phyloP scores from a whole-genome alignment of 1,139 yeast species.

The Hyphopichia wangnamkhiaoensis region DNA sequence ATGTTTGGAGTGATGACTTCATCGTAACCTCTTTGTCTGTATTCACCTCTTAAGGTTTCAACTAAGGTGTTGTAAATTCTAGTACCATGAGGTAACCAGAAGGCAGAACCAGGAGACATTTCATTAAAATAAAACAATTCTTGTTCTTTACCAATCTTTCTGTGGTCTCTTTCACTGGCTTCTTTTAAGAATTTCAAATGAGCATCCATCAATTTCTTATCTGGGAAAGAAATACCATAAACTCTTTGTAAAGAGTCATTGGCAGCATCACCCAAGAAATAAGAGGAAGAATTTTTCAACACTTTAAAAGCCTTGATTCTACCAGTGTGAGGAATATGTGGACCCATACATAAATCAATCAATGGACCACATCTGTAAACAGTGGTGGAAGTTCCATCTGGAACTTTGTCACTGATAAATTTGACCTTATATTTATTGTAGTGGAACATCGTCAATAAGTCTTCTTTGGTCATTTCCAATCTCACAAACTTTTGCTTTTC shows the following conservation, averaged over 20 bases:
- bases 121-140: constrained; percentile 94
- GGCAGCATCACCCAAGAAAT: constrained; percentile 89
- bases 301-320: constrained; percentile 93
- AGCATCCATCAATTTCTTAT: constrained; percentile 93
- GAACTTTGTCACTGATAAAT: constrained; percentile 83
- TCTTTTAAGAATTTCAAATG: constrained; percentile 94
- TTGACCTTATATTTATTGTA: constrained; percentile 96
- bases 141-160: constrained; percentile 95
- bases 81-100: constrained; percentile 98
- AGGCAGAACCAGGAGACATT: constrained; percentile 95
- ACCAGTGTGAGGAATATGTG: constrained; percentile 98
- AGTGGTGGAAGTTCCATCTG: constrained; percentile 95
- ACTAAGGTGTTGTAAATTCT: constrained; percentile 88
- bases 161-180: constrained; percentile 96
- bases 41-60: constrained; percentile 76
- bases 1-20: constrained; percentile 98
- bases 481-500: constrained; percentile 97
- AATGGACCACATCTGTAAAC: constrained; percentile 98
- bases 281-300: constrained; percentile 93
- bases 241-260: constrained; percentile 97
- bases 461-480: constrained; percentile 87
- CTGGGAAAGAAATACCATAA: constrained; percentile 98
- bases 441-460: constrained; percentile 86
- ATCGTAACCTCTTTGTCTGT: constrained; percentile 89
- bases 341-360: constrained; percentile 97